Base-by-base conservation (phyloP, 83 land plant genomes). In the Picea engelmannii region DNA sequence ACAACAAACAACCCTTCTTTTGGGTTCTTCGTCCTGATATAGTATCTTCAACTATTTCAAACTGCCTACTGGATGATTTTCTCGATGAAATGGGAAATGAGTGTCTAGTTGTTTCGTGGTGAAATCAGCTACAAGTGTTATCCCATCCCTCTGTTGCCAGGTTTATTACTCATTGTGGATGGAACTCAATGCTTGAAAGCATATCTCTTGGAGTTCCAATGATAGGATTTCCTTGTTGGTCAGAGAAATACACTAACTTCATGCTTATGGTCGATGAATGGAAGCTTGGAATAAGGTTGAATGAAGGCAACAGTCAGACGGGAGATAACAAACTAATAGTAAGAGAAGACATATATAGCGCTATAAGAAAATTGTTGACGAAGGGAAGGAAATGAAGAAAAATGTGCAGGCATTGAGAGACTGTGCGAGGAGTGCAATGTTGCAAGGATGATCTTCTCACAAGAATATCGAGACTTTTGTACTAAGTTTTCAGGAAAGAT, bases 171-270 rank as follows among this genome's bases (percentile, higher is more conserved):
- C 31, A 31, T 0, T 31, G 31, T 31, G 31, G 31, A 31, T 31
- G 31, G 31, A 31, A 31, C 31, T 31, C 31, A 31, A 31, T 31
- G 31, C 31, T 31, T 31, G 31, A 31, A 31, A 31, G 31, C 31
- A 31, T 87, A 66, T 18, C 76, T 40, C 3, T 40, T n/a, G 76
- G 52, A 18, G 75, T 85, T 81, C 66, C 88, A 80, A 79, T 84
- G 85, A n/a, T 59, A 86, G 12, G 13, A 73, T 59, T 15, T 88
- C 40, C 80, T 86, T 2, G 71, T 66, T 23, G 90, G 90, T 66
- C 88, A 81, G 79, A 81, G 78, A 59, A 86, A 38, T 78, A 90
- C 90, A 13, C 63, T 67, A 88, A 88, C 85, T 88, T 44, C 85
- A 86, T 20, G 64, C 84, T 42, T 10, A 64, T 4, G 86, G 92